These are phyloP conservation scores for Maudiozyma turicensis DNA, from an alignment of 805 yeast species.

Conservation along the genomic window DNA sequence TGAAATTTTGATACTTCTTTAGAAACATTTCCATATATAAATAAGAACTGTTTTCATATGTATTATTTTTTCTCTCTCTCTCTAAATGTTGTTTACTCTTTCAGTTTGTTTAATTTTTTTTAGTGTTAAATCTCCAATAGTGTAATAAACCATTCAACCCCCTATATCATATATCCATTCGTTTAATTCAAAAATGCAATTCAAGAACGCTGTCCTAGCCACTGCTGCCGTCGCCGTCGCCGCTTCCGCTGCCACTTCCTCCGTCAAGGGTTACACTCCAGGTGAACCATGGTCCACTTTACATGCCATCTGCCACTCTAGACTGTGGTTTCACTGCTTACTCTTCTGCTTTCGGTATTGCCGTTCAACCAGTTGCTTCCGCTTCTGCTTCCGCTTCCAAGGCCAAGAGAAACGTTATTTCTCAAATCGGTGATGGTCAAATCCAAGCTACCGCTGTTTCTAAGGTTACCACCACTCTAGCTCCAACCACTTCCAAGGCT, in stretches of 20 bases:
- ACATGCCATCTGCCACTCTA: constrained; percentile 50
- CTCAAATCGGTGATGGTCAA: constrained; percentile 58
- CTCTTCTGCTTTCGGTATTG: constrained; percentile 55
- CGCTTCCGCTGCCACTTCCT: constrained; percentile 11
- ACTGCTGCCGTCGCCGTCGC: constrained; percentile 16
- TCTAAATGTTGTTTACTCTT: no score
- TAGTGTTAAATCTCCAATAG: no score
- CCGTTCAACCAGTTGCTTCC: constrained; percentile 41
- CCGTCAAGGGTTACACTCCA: constrained; percentile 15
- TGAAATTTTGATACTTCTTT: no score
- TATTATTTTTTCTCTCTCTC: no score
- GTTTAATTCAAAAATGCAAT: constrained; percentile 16
- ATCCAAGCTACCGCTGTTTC: constrained; percentile 30
- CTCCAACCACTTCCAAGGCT: constrained; percentile 20
- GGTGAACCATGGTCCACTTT: constrained; percentile 50
- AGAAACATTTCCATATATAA: no score
- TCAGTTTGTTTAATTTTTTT: no score
- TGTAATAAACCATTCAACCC: no score
- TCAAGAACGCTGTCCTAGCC: constrained; percentile 13
- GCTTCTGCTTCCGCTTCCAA: constrained; percentile 4
- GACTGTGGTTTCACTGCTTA: constrained; percentile 49
- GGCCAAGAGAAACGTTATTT: constrained; percentile 35
- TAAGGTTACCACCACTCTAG: constrained; percentile 11
- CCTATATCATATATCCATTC: no score
- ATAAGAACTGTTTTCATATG: no score